Percentiles rank a stretch among this genome's conserved stretches.
phyloP scores from a whole-genome alignment of 352 stramenopile species.

The Globisporangium echinulatum region DNA sequence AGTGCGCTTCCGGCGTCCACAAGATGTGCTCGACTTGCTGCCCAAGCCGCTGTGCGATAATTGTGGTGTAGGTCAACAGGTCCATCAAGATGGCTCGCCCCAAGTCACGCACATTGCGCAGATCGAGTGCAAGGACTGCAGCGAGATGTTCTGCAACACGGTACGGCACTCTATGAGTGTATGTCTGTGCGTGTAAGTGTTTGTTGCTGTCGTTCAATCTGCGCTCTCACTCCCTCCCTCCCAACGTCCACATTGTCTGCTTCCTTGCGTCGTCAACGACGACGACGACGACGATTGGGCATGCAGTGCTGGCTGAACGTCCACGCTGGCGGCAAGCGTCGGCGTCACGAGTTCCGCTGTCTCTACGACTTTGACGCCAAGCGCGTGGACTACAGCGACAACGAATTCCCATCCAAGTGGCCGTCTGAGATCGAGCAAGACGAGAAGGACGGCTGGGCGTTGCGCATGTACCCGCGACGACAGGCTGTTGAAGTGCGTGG shows the following conservation, averaged over 20 bases:
- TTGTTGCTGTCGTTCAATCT: no score
- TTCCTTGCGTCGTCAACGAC: no score
- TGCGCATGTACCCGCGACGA: constrained; percentile 49
- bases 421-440: constrained; percentile 87
- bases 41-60: constrained; percentile 86
- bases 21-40: constrained; percentile 90
- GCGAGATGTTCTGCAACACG: constrained; percentile 84
- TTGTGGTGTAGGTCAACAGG: constrained; percentile 42
- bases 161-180: constrained; percentile 18
- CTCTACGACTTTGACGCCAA: constrained; percentile 90
- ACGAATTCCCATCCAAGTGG: constrained; percentile 88
- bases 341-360: constrained; percentile 75
- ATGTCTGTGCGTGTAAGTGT: not conserved
- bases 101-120: constrained; percentile 30
- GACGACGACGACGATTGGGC: no score
- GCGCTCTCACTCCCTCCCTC: no score
- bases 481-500: constrained; percentile 34
- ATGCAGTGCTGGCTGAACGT: constrained; percentile 82
- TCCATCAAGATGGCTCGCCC: not conserved
- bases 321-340: constrained; percentile 76
- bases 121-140: constrained; percentile 87
- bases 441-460: constrained; percentile 73
- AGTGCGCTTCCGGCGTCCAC: constrained; percentile 84
- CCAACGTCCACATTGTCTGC: no score
- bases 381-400: constrained; percentile 88